Evolutionary conservation across 1,284 basidiomycete species (phyloP).

Genomic region (Meripilus lineatus): DNA sequence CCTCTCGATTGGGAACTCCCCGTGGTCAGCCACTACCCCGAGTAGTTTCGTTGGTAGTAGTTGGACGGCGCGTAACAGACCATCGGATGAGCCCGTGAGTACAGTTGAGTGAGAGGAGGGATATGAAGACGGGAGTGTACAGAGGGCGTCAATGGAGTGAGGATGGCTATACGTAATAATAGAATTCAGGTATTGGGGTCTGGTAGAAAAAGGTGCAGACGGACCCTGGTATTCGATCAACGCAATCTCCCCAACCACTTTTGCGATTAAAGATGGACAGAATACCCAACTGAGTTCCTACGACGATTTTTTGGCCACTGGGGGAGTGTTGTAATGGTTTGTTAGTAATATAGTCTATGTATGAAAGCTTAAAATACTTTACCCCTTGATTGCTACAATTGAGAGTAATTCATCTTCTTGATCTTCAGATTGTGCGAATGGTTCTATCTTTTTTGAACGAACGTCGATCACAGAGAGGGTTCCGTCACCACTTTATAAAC

Average conservation of each 20-base stretch:
- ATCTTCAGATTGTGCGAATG: constrained; percentile 82
- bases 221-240: constrained; percentile 88
- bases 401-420: constrained; percentile 95
- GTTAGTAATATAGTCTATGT: neutral
- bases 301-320: constrained; percentile 76
- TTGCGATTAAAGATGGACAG: constrained; percentile 86
- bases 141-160: constrained; percentile 82
- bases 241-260: constrained; percentile 88
- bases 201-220: constrained; percentile 16
- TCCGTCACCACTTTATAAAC: constrained; percentile 73
- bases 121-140: constrained; percentile 63
- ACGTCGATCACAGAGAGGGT: constrained; percentile 89
- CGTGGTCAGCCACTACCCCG: constrained; percentile 88
- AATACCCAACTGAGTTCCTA: constrained; percentile 91
- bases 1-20: constrained; percentile 87
- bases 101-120: constrained; percentile 69
- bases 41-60: constrained; percentile 87
- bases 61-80: constrained; percentile 85
- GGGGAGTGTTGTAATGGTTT: neutral
- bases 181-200: neutral
- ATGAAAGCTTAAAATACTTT: constrained; percentile 15
- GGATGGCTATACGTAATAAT: constrained; percentile 63
- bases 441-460: constrained; percentile 69
- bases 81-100: constrained; percentile 92
- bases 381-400: constrained; percentile 80